These are phyloP conservation scores for Fomitopsis palustris DNA, from an alignment of 1,284 basidiomycete genomes.

Conservation along the genomic window DNA sequence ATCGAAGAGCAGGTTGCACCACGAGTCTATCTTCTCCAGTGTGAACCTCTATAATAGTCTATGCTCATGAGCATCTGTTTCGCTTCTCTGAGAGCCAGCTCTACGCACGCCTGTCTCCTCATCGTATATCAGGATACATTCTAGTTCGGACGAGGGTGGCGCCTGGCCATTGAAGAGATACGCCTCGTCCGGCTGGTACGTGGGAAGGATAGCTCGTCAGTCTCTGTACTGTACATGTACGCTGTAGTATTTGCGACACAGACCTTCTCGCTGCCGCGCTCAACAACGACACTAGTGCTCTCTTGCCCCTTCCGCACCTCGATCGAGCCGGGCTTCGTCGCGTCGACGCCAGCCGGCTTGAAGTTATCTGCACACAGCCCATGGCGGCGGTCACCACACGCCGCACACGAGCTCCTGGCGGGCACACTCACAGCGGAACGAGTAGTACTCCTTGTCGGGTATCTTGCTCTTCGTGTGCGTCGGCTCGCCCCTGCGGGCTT, in stretches of 20 bases:
- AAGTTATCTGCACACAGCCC: slow-evolving; percentile 54
- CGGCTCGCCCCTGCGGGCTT: slow-evolving; percentile 49
- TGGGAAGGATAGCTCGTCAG: background rate
- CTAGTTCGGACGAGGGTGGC: slow-evolving; percentile 55
- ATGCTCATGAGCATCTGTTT: no score
- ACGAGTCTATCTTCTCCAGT: slow-evolving; percentile 72
- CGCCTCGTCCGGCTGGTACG: slow-evolving; percentile 41
- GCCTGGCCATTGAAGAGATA: slow-evolving; percentile 57
- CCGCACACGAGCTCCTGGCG: background rate
- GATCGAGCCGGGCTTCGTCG: slow-evolving; percentile 57
- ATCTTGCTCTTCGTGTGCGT: slow-evolving; percentile 35
- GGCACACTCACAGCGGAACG: slow-evolving; percentile 58
- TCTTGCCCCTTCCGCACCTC: slow-evolving; percentile 52
- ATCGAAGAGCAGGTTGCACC: slow-evolving; percentile 50
- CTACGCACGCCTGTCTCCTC: slow-evolving; percentile 59
- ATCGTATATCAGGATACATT: slow-evolving; percentile 76
- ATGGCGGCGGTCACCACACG: background rate
- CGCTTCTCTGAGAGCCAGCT: background rate
- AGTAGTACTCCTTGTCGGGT: slow-evolving; percentile 65
- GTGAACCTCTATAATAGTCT: slow-evolving; percentile 50
- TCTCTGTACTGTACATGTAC: background rate
- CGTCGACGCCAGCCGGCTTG: slow-evolving; percentile 66
- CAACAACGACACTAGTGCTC: slow-evolving; percentile 48
- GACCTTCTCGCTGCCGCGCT: slow-evolving; percentile 63
- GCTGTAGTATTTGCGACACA: slow-evolving; percentile 9